These are phyloP conservation scores for Fusarium neocosmosporiellum DNA, from an alignment of 2,329 filamentous ascomycete species.

Conservation along the genomic window DNA sequence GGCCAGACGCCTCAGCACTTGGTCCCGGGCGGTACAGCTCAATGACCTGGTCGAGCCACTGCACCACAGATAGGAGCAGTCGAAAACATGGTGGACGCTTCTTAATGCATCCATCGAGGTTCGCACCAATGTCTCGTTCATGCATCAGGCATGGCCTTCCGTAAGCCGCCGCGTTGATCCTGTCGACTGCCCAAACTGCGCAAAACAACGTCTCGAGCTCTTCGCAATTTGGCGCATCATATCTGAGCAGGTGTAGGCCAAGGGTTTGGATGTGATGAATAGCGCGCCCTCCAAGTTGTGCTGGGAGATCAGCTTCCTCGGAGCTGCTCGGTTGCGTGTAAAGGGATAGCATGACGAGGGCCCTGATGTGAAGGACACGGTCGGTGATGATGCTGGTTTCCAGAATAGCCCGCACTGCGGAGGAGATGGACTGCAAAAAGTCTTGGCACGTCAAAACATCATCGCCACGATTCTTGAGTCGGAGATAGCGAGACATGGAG, in stretches of 20 bases:
- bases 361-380: slow-evolving; percentile 65
- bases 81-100: slow-evolving; percentile 66
- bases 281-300: slow-evolving; percentile 64
- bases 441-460: slow-evolving; percentile 57
- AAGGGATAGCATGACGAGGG: slow-evolving; percentile 65
- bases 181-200: slow-evolving; percentile 70
- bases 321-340: slow-evolving; percentile 67
- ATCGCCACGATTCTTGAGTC: slow-evolving; percentile 53
- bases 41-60: slow-evolving; percentile 69
- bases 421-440: slow-evolving; percentile 61
- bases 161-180: slow-evolving; percentile 69
- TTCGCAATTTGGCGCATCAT: slow-evolving; percentile 53
- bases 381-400: slow-evolving; percentile 66
- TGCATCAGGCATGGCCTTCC: slow-evolving; percentile 70
- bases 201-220: slow-evolving; percentile 65
- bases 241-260: slow-evolving; percentile 62
- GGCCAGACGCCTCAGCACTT: slow-evolving; percentile 52
- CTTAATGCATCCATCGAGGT: slow-evolving; percentile 62
- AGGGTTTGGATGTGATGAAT: slow-evolving; percentile 69
- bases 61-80: slow-evolving; percentile 65
- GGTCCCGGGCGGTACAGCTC: slow-evolving; percentile 68
- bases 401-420: slow-evolving; percentile 60
- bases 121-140: slow-evolving; percentile 67
- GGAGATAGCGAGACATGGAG: slow-evolving; percentile 57
- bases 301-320: slow-evolving; percentile 65